These are phyloP conservation scores for Penicillium decumbens DNA, from an alignment of 2,329 filamentous ascomycete genomes.

Conservation along the genomic window DNA sequence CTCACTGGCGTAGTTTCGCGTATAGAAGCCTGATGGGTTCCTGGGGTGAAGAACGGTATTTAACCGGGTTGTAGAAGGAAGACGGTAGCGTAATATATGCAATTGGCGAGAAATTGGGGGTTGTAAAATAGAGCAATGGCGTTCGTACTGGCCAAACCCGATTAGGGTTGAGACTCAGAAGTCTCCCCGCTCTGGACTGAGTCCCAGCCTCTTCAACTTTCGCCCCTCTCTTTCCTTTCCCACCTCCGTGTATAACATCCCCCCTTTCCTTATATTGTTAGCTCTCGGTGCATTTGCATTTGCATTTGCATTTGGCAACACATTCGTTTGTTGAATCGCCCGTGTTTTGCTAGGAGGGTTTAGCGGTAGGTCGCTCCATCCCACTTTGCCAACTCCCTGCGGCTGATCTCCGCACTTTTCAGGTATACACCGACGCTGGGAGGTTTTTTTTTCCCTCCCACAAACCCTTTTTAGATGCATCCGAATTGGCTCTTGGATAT, in stretches of 20 bases:
- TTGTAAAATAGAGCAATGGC: background rate
- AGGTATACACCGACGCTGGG: constrained; percentile 20
- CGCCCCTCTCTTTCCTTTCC: constrained; percentile 19
- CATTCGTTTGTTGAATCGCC: constrained; percentile 25
- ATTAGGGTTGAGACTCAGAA: constrained; percentile 13
- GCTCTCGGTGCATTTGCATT: constrained; percentile 9
- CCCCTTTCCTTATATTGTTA: constrained; percentile 18
- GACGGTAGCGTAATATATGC: background rate
- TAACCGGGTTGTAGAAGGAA: background rate
- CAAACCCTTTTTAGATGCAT: constrained; percentile 19
- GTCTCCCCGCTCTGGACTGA: constrained; percentile 20
- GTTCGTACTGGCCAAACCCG: constrained; percentile 17
- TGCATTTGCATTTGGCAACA: constrained; percentile 15
- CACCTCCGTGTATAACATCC: constrained; percentile 23
- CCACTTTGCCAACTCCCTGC: constrained; percentile 25
- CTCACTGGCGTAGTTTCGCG: background rate
- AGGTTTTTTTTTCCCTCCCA: constrained; percentile 11
- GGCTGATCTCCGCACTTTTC: constrained; percentile 35
- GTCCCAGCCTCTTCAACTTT: constrained; percentile 16
- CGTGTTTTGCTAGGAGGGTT: constrained; percentile 17
- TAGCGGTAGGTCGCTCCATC: constrained; percentile 24
- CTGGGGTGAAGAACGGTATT: background rate
- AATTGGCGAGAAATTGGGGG: background rate
- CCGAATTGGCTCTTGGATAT: background rate
- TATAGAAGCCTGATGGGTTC: background rate